Evolutionary conservation across 805 yeast species (phyloP).

Genomic region (Candida vaughaniae): DNA sequence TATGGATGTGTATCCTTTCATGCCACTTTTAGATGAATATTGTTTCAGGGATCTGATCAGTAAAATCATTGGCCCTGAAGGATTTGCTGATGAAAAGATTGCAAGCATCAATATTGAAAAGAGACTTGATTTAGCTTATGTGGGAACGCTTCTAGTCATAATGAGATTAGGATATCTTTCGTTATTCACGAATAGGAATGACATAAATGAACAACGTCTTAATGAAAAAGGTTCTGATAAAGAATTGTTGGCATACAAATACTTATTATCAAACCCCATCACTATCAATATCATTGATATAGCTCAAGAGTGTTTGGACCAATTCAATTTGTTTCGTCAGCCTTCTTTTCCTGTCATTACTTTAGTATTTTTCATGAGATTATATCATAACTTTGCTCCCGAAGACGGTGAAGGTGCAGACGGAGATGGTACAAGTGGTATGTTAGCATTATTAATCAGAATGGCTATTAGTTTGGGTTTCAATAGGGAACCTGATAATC

Average conservation of each 20-base stretch:
- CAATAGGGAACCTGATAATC: conserved; percentile 40
- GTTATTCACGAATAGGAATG: conserved; percentile 29
- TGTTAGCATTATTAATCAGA: conserved; percentile 28
- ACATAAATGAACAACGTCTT: conserved; percentile 27
- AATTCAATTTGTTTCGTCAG: conserved; percentile 48
- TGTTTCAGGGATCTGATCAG: conserved; percentile 29
- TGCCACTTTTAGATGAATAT: conserved; percentile 45
- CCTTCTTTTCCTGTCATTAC: conserved; percentile 30
- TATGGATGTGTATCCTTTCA: conserved; percentile 43
- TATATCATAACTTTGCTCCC: conserved; percentile 36
- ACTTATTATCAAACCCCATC: conserved; percentile 46
- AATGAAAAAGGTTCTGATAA: conserved; percentile 21
- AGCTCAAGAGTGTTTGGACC: conserved; percentile 56
- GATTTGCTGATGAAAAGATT: conserved; percentile 24
- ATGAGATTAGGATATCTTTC: conserved; percentile 44
- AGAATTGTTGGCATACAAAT: conserved; percentile 29
- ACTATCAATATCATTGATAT: conserved; percentile 44
- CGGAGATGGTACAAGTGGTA: conserved; percentile 34
- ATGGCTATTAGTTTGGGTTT: conserved; percentile 42
- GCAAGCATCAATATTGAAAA: conserved; percentile 29
- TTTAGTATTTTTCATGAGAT: conserved; percentile 26
- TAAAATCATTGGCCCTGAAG: conserved; percentile 33
- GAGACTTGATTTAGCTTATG: conserved; percentile 38
- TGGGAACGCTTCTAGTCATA: conserved; percentile 41
- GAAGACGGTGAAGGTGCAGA: conserved; percentile 44